Conservation (phyloP, 805 yeast genomes). For the Pichia manshurica region DNA sequence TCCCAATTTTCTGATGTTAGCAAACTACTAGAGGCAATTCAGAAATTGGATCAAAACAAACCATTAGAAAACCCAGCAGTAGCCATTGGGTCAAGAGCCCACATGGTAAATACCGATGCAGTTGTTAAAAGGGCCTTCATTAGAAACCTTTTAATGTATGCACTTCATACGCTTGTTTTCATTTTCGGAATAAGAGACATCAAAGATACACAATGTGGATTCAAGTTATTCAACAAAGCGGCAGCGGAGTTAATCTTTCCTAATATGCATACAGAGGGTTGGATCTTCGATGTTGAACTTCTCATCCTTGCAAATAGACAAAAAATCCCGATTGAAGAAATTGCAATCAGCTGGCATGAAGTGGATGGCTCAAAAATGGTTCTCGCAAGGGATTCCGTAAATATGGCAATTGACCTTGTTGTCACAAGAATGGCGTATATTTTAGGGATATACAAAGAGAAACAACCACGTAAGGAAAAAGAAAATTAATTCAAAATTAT, state of each 20-base stretch:
- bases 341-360: slow-evolving; percentile 94
- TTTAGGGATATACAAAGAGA: slow-evolving; percentile 63
- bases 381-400: slow-evolving; percentile 81
- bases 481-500: background rate
- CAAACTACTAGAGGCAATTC: slow-evolving; percentile 43
- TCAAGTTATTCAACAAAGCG: slow-evolving; percentile 76
- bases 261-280: slow-evolving; percentile 90
- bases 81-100: slow-evolving; percentile 92
- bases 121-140: slow-evolving; percentile 90
- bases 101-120: slow-evolving; percentile 92
- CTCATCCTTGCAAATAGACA: slow-evolving; percentile 74
- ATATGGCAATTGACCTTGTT: slow-evolving; percentile 91
- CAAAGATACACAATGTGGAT: slow-evolving; percentile 96
- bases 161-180: slow-evolving; percentile 78
- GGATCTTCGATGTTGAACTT: slow-evolving; percentile 97
- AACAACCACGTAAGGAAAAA: background rate
- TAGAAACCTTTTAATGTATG: slow-evolving; percentile 88
- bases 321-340: slow-evolving; percentile 60
- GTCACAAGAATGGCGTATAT: slow-evolving; percentile 85
- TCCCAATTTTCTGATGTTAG: slow-evolving; percentile 67
- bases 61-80: slow-evolving; percentile 43
- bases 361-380: slow-evolving; percentile 93
- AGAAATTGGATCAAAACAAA: slow-evolving; percentile 19
- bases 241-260: slow-evolving; percentile 72
- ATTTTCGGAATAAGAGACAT: slow-evolving; percentile 84